phyloP scores from a whole-genome alignment of 2,329 filamentous ascomycete species.

The Fusarium chuoi region DNA sequence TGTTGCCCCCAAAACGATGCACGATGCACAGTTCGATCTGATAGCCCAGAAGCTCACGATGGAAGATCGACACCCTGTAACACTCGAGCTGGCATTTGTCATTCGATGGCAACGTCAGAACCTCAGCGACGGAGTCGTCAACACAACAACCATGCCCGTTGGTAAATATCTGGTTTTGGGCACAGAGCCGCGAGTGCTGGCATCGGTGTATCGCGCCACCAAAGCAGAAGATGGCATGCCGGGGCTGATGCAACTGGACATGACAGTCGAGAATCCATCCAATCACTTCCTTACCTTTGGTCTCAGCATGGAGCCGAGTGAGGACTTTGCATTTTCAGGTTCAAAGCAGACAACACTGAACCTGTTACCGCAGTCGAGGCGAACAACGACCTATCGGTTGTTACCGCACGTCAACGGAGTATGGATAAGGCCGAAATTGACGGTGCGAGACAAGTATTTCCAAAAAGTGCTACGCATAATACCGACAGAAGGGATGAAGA shows the following conservation, averaged over 20 bases:
- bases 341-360: slow-evolving; percentile 83
- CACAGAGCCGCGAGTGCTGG: slow-evolving; percentile 86
- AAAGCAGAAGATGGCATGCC: slow-evolving; percentile 42
- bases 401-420: slow-evolving; percentile 72
- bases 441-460: slow-evolving; percentile 90
- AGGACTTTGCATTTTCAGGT: slow-evolving; percentile 93
- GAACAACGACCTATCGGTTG: slow-evolving; percentile 78
- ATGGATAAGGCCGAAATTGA: slow-evolving; percentile 78
- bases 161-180: slow-evolving; percentile 84
- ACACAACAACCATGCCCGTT: slow-evolving; percentile 76
- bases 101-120: slow-evolving; percentile 78
- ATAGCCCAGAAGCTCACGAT: slow-evolving; percentile 79
- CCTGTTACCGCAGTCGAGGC: slow-evolving; percentile 82
- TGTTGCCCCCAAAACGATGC: slow-evolving; percentile 74
- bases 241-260: slow-evolving; percentile 58
- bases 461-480: slow-evolving; percentile 88
- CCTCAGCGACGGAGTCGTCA: slow-evolving; percentile 51
- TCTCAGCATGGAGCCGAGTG: slow-evolving; percentile 89
- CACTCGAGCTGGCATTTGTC: slow-evolving; percentile 78
- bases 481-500: slow-evolving; percentile 77
- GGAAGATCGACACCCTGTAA: slow-evolving; percentile 81
- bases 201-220: slow-evolving; percentile 60
- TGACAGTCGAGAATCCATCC: slow-evolving; percentile 91
- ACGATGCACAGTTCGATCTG: slow-evolving; percentile 78
- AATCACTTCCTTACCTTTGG: slow-evolving; percentile 95